Conservation (phyloP, 345 rosid species). For the Boechera retrofracta region DNA sequence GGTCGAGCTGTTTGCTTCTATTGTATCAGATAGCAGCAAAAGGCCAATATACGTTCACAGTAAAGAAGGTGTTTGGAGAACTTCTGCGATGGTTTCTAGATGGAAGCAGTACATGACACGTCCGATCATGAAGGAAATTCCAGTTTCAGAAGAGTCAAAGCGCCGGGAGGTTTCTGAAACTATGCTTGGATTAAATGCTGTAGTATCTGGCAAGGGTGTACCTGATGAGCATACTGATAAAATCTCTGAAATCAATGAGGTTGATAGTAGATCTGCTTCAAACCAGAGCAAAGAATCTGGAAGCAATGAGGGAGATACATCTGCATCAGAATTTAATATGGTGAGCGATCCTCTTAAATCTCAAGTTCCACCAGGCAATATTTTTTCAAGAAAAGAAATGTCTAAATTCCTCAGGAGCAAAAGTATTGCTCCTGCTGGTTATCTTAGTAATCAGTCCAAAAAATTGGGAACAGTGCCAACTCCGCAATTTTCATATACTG, state of each 20-base stretch:
- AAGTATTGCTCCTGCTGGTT: constrained; percentile 60
- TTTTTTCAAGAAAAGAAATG: constrained; percentile 88
- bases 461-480: constrained; percentile 49
- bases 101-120: constrained; percentile 93
- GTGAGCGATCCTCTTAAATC: constrained; percentile 76
- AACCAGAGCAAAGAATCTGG: constrained; percentile 44
- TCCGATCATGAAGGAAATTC: constrained; percentile 42
- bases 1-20: constrained; percentile 89
- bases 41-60: constrained; percentile 89
- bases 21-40: constrained; percentile 74
- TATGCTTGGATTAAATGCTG: constrained; percentile 46
- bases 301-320: constrained; percentile 43
- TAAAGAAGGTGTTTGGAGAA: constrained; percentile 91
- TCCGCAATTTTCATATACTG: constrained; percentile 45
- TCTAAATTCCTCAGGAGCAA: constrained; percentile 65
- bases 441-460: constrained; percentile 53
- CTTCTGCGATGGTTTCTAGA: constrained; percentile 89
- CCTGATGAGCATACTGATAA: constrained; percentile 40
- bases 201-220: constrained; percentile 38
- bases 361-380: constrained; percentile 79
- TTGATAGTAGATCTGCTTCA: constrained; percentile 41
- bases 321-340: constrained; percentile 43
- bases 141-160: constrained; percentile 47
- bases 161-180: constrained; percentile 44
- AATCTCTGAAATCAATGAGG: constrained; percentile 38